phyloP scores from a whole-genome alignment of 495 filamentous ascomycete species.

The Daldinia decipiens region DNA sequence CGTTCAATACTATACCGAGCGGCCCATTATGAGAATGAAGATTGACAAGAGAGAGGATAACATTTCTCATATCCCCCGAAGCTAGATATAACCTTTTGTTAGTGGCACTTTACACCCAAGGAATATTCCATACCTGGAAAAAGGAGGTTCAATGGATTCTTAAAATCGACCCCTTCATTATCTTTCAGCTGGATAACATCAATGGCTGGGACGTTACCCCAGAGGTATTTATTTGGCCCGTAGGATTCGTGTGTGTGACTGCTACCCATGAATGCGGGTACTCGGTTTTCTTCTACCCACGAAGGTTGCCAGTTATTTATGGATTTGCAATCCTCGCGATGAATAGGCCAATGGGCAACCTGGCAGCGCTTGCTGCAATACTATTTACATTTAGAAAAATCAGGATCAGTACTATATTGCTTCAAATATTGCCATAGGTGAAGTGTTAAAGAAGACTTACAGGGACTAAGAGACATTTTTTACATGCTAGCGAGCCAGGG shows the following conservation, averaged over 20 bases:
- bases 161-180: not conserved
- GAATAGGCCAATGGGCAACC: constrained; percentile 43
- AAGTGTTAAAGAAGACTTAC: not conserved
- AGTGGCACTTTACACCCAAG: not conserved
- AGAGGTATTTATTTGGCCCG: not conserved
- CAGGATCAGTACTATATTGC: not conserved
- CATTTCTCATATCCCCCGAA: constrained; percentile 60
- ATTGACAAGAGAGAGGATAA: constrained; percentile 52
- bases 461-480: not conserved
- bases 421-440: not conserved
- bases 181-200: not conserved
- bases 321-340: constrained; percentile 53
- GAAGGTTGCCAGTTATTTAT: constrained; percentile 47
- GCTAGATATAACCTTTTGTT: constrained; percentile 39
- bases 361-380: constrained; percentile 56
- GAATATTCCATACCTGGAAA: not conserved
- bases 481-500: not conserved
- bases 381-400: constrained; percentile 23
- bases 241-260: too few relatives aligned
- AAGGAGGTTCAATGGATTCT: not conserved
- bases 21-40: constrained; percentile 46
- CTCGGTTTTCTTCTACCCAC: constrained; percentile 23
- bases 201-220: not conserved
- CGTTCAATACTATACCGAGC: constrained; percentile 53
- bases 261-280: not conserved